Evolutionary conservation across 139 green algal genomes (phyloP).

Genomic region (Gonium pectorale): DNA sequence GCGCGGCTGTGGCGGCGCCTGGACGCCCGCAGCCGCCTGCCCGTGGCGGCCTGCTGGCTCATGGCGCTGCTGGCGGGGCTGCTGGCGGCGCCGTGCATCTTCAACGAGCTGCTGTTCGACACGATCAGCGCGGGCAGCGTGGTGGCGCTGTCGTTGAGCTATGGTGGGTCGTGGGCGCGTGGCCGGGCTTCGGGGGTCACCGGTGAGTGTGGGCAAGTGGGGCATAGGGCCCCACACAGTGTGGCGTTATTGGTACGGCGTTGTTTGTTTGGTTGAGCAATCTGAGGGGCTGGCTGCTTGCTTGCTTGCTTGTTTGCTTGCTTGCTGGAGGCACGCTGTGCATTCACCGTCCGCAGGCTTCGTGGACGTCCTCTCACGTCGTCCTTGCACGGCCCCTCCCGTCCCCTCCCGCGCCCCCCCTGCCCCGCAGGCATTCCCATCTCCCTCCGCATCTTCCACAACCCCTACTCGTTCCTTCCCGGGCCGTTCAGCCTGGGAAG

Average conservation of each 20-base stretch:
- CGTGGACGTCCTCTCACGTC: too few relatives aligned
- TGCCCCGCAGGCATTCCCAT: slow-evolving; percentile 59
- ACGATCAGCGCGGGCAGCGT: slow-evolving; percentile 59
- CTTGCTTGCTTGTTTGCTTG: not conserved
- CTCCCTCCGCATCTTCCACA: slow-evolving; percentile 56
- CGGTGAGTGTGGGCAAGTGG: not conserved
- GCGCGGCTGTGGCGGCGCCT: slow-evolving; percentile 50
- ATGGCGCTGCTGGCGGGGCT: slow-evolving; percentile 43
- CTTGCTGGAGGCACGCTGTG: too few relatives aligned
- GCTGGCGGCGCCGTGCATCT: slow-evolving; percentile 56
- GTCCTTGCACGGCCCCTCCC: not conserved
- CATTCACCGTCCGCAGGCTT: too few relatives aligned
- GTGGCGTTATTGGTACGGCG: too few relatives aligned
- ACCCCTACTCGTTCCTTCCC: slow-evolving; percentile 54
- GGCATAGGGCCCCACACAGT: too few relatives aligned
- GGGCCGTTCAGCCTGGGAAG: slow-evolving; percentile 65
- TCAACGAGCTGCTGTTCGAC: slow-evolving; percentile 47
- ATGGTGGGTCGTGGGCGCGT: slow-evolving; percentile 35
- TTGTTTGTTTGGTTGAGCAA: not conserved
- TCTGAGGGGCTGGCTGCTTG: not conserved
- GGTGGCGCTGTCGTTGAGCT: slow-evolving; percentile 67
- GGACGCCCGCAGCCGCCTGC: slow-evolving; percentile 40
- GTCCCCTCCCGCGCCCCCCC: not conserved
- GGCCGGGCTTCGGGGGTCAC: not conserved
- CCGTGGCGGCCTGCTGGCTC: slow-evolving; percentile 55